phyloP scores from a whole-genome alignment of 164 flowering plant species.

The Dillenia turbinata region DNA sequence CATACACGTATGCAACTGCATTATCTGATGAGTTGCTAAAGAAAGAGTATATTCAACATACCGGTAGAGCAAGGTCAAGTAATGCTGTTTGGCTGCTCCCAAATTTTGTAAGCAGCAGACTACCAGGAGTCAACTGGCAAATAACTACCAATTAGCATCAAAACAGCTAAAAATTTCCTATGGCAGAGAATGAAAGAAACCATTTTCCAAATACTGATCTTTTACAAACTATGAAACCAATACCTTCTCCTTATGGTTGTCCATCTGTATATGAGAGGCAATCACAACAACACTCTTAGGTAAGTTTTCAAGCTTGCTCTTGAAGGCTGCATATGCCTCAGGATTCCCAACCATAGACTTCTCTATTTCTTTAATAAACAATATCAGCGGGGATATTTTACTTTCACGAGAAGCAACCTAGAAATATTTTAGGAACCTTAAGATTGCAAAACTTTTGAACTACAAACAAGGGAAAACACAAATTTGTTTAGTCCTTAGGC shows the following conservation, averaged over 20 bases:
- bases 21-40: neutral
- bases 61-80: conserved; percentile 82
- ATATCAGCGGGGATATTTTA: conserved; percentile 47
- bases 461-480: neutral
- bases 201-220: neutral
- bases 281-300: conserved; percentile 75
- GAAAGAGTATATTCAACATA: conserved; percentile 18
- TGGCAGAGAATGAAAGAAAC: neutral
- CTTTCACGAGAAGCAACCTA: conserved; percentile 65
- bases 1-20: too few species aligned
- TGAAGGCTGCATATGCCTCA: conserved; percentile 50
- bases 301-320: conserved; percentile 55
- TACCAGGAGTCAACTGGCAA: conserved; percentile 77
- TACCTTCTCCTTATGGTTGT: conserved; percentile 87
- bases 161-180: neutral
- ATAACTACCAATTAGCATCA: conserved; percentile 1
- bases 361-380: conserved; percentile 86
- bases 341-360: conserved; percentile 55
- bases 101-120: conserved; percentile 80
- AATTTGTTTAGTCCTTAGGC: neutral
- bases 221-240: neutral
- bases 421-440: conserved; percentile 4
- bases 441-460: neutral
- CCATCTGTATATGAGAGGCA: conserved; percentile 71
- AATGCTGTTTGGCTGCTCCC: conserved; percentile 82